Evolutionary conservation across 2,329 filamentous ascomycete species (phyloP), one percentile per base, ranked within the genome.

Genomic region (Phoma sp.): DNA sequence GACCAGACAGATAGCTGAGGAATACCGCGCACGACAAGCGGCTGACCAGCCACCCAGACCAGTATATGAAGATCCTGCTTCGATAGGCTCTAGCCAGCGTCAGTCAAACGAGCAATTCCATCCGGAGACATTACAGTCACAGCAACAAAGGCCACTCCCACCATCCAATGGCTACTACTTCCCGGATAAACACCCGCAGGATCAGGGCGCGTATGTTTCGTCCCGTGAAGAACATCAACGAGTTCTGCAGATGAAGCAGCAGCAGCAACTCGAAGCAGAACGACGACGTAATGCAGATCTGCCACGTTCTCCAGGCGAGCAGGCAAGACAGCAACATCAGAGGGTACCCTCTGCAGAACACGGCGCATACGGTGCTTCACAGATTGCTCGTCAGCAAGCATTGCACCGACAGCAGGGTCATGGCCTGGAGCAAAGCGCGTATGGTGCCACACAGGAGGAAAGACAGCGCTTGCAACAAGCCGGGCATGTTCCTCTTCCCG

Each of bases 91-190:
- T 35, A 22, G 30, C 27, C 39, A 52, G 33, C 39, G 33, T 30
- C 23, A 35, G 10, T 48, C 47, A 4, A 33, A 35, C n/a, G 59
- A 60, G 40, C 58, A 60, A 11, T 14, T 24, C 37, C 32, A 49
- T 42, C 44, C 47, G 5, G 43, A 54, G 36, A 25, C 35, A 38
- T 55, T 44, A 36, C 60, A 63, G 47, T 37, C 24, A 39, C 43
- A 46, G 32, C 57, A 48, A 33, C 57, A 48, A 33, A 55, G 49
- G 11, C 55, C 57, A 38, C 61, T 62, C 37, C 45, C 57, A 7
- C 45, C 57, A 7, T 33, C 48, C 29, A 64, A 54, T 36, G 66
- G 64, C n/a, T 69, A 69, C 41, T 69, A 67, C 43, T 60, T 67
- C 40, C 65, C 67, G 9, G 58, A 63, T 30, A 52, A 49, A 23